A percentile compares a stretch with the other conserved stretches of the same genome.
phyloP scores from a whole-genome alignment of 2,329 filamentous ascomycete species.

The Pseudogymnoascus verrucosus region DNA sequence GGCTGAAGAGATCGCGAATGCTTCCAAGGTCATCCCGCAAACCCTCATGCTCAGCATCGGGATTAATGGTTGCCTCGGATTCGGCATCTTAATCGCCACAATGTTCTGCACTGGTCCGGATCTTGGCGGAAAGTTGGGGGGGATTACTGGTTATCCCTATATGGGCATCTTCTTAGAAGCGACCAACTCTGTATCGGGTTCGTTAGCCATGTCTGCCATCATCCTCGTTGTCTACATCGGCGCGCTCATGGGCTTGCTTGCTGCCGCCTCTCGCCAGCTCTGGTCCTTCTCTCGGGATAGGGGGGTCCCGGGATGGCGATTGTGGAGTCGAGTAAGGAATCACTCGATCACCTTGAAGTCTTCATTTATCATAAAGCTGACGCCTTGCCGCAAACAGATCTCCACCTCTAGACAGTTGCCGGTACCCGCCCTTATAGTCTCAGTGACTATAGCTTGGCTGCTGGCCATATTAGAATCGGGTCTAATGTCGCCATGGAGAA shows the following conservation, averaged over 20 bases:
- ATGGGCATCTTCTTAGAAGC: neutral
- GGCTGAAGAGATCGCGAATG: constrained; percentile 53
- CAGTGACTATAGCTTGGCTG: neutral
- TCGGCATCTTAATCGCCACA: neutral
- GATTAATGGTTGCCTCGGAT: neutral
- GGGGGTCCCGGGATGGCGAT: neutral
- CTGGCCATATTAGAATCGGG: neutral
- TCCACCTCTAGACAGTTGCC: neutral
- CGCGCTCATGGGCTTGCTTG: neutral
- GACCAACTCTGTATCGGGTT: neutral
- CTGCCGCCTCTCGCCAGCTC: neutral
- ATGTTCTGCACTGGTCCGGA: neutral
- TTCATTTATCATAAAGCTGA: too few relatives aligned
- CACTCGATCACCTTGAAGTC: neutral
- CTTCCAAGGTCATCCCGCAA: constrained; percentile 42
- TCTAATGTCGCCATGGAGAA: neutral
- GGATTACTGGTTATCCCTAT: neutral
- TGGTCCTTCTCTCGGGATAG: neutral
- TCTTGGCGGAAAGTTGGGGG: neutral
- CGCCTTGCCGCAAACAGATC: neutral
- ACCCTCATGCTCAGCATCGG: neutral
- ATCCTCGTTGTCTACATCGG: neutral
- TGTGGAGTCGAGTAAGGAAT: neutral
- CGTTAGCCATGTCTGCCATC: neutral
- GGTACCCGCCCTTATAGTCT: neutral